Evolutionary conservation across 768 basidiomycete species (phyloP), one percentile per base, ranked within the genome.

Genomic region (Rhizopogon vesiculosus): DNA sequence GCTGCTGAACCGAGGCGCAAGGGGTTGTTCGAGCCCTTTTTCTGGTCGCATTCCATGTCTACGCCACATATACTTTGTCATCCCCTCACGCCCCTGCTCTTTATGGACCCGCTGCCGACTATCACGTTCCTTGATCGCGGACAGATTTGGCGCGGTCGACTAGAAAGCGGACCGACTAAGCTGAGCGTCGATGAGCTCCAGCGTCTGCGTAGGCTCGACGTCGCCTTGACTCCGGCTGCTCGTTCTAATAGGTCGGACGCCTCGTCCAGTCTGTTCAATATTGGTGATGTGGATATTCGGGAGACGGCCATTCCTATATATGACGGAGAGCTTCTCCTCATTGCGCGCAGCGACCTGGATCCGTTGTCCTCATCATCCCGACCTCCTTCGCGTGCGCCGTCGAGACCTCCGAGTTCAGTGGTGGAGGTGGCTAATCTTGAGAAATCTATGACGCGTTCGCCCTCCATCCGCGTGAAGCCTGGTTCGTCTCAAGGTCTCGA

Each of bases 391-490:
- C 78, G 81, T 13, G 72, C 82, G 1, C 78, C 83, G 5, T 91
- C 90, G 5, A 74, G 87, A n/a, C 88, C 89, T 2, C 79, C 86
- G 0, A 87, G 89, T 61, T 82, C 85, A 3, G 73, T 81, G 44
- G 69, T 77, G 19, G 79, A 84, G 54, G 62, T 67, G 39, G 63
- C 73, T 19, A 62, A 64, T 18, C 52, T 57, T 42, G 78, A 66
- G 7, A 81, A 77, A 61, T 49, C 74, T 4, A 63, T 87, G 10
- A 71, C 74, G 15, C 80, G 90, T 10, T 77, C 80, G 8, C 88
- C 90, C 2, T 90, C 88, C 3, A 89, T 92, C 51, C 84, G 91
- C 18, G 87, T 91, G 45, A 89, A 85, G 58, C 83, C 90, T 0
- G 79, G 82, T 29, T 78, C 84, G 0, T 83, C 84, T 0, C 82